These are phyloP conservation scores for Oxyria digyna DNA, from an alignment of 148 eudicot genomes.

Conservation along the genomic window DNA sequence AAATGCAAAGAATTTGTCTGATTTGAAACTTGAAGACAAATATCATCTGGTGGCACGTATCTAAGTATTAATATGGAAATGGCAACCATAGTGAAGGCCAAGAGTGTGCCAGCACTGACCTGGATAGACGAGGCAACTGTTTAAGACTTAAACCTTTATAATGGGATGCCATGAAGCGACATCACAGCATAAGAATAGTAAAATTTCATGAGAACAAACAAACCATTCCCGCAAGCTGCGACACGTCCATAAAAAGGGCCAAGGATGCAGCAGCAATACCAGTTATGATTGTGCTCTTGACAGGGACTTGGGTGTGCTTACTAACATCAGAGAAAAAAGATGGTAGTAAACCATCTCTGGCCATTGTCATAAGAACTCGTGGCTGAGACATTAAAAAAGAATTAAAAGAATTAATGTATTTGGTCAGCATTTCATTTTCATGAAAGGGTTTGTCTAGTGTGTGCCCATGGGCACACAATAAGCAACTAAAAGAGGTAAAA, in stretches of 20 bases:
- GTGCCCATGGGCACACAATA: no score
- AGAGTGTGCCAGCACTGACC: conserved; percentile 65
- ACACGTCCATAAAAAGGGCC: conserved; percentile 84
- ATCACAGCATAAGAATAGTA: neutral
- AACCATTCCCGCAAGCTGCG: conserved; percentile 90
- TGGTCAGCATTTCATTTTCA: no score
- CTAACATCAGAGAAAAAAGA: conserved; percentile 79
- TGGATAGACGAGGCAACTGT: conserved; percentile 9
- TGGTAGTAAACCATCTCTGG: conserved; percentile 88
- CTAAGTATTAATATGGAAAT: conserved; percentile 39
- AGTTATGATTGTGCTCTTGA: conserved; percentile 65
- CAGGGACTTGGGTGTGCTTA: conserved; percentile 64
- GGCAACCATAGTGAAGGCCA: conserved; percentile 53
- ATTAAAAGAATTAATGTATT: neutral
- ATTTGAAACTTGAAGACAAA: conserved; percentile 31
- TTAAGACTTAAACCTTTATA: neutral
- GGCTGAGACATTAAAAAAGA: conserved; percentile 32
- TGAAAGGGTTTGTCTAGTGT: no score
- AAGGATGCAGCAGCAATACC: conserved; percentile 59
- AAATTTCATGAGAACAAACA: conserved; percentile 6
- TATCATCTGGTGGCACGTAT: conserved; percentile 43
- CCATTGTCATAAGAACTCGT: conserved; percentile 90
- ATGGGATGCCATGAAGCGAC: neutral
- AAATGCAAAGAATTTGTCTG: conserved; percentile 25
- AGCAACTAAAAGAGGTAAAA: no score